Evolutionary conservation across 768 basidiomycete genomes (phyloP).

Genomic region (Favolaschia claudopus): DNA sequence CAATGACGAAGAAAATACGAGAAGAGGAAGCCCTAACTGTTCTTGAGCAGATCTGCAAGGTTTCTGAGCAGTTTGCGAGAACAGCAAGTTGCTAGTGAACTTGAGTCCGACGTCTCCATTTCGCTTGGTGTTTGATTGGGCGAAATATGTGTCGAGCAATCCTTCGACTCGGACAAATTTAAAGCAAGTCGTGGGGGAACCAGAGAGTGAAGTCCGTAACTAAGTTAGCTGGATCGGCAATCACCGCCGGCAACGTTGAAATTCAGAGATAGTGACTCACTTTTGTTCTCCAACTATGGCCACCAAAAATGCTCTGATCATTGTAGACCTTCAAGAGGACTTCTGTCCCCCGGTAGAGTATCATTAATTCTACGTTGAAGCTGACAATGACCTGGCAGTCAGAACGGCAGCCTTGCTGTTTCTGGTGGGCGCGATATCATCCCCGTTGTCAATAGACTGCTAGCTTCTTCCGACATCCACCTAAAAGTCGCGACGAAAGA

Average conservation of each 20-base stretch:
- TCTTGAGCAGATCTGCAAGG: too few relatives aligned
- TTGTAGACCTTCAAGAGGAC: slow-evolving; percentile 76
- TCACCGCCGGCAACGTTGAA: too few relatives aligned
- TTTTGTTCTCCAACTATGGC: neutral
- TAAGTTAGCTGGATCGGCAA: too few relatives aligned
- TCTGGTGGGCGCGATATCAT: slow-evolving; percentile 58
- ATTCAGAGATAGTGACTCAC: neutral
- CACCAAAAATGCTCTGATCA: slow-evolving; percentile 50
- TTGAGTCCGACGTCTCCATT: too few relatives aligned
- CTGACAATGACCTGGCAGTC: neutral
- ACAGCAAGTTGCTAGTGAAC: too few relatives aligned
- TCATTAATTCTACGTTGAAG: neutral
- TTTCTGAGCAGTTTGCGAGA: too few relatives aligned
- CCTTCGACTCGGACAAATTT: too few relatives aligned
- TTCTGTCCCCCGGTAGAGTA: slow-evolving; percentile 53
- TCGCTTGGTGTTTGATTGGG: too few relatives aligned
- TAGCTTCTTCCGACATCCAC: slow-evolving; percentile 51
- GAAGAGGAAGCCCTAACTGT: too few relatives aligned
- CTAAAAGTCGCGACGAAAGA: slow-evolving; percentile 52
- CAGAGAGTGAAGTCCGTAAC: neutral
- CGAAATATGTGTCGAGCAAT: too few relatives aligned
- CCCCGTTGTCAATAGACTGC: slow-evolving; percentile 52
- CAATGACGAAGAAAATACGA: too few relatives aligned
- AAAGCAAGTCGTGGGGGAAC: too few relatives aligned
- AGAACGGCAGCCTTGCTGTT: slow-evolving; percentile 66